Conservation (phyloP, 495 filamentous ascomycete genomes). For the Xylaria venustula region DNA sequence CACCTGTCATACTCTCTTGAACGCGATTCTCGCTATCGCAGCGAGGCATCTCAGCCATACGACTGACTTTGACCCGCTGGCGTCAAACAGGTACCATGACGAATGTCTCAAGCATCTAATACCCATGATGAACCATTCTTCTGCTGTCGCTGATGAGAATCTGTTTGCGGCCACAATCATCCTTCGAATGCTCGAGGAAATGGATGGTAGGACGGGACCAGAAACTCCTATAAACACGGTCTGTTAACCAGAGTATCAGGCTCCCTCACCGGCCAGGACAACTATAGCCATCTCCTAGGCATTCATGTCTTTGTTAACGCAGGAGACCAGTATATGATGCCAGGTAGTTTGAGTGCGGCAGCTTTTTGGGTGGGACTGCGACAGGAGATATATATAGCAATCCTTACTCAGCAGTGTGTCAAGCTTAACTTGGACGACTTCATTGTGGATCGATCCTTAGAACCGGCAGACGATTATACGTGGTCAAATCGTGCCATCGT, state of each 20-base stretch:
- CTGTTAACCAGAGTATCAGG: conserved; percentile 26
- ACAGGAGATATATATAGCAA: conserved; percentile 57
- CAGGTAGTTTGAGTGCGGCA: conserved; percentile 45
- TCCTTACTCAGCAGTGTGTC: conserved; percentile 48
- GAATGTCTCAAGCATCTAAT: conserved; percentile 53
- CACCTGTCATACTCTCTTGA: conserved; percentile 51
- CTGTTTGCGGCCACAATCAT: conserved; percentile 62
- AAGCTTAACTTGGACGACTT: conserved; percentile 39
- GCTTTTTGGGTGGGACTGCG: conserved; percentile 59
- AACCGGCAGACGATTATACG: conserved; percentile 41
- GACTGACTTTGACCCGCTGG: conserved; percentile 42
- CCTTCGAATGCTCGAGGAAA: conserved; percentile 60
- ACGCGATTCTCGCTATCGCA: conserved; percentile 59
- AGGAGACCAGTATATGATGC: conserved; percentile 33
- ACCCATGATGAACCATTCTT: conserved; percentile 45
- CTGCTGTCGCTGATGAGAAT: conserved; percentile 57
- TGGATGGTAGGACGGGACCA: conserved; percentile 45
- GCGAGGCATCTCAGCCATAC: conserved; percentile 54
- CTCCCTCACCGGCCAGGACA: conserved; percentile 37
- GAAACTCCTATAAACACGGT: not conserved
- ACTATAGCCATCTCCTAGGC: conserved; percentile 48
- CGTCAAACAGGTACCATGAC: conserved; percentile 49
- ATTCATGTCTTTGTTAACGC: conserved; percentile 49
- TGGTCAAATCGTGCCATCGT: conserved; percentile 56
- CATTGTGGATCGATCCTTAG: conserved; percentile 44